Conservation (phyloP, 768 basidiomycete genomes). For the Chalciporus pseudorubinellus region DNA sequence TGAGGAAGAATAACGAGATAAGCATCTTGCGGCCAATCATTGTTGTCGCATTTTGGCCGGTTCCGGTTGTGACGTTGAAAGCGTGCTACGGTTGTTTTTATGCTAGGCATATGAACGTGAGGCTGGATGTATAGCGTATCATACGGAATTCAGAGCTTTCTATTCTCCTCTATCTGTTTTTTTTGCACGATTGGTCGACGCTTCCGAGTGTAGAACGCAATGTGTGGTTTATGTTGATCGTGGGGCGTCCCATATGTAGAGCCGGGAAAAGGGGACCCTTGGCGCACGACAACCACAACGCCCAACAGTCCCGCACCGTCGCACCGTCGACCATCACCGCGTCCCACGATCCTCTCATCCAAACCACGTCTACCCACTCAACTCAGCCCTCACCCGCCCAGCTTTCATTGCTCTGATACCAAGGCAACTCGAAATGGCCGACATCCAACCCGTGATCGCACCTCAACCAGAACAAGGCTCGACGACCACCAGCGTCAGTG, state of each 20-base stretch:
- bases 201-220: too few relatives aligned
- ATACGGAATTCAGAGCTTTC: background rate
- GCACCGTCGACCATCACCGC: background rate
- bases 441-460: constrained; percentile 37
- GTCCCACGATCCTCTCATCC: background rate
- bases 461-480: constrained; percentile 39
- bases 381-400: background rate
- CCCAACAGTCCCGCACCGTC: too few relatives aligned
- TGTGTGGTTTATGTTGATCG: background rate
- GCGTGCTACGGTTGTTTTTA: background rate
- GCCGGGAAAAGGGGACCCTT: background rate
- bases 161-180: too few relatives aligned
- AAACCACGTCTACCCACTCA: background rate
- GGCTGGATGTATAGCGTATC: background rate
- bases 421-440: constrained; percentile 27
- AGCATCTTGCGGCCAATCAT: constrained; percentile 15
- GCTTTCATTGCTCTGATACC: background rate
- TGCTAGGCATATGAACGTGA: background rate
- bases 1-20: constrained; percentile 26
- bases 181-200: too few relatives aligned
- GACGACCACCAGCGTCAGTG: background rate
- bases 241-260: background rate
- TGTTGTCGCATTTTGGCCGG: constrained; percentile 6
- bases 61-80: constrained; percentile 10
- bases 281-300: background rate